Percentiles rank a stretch among this genome's conserved stretches.
Conservation (phyloP, 2,329 filamentous ascomycete species). For the Fusarium phyllophilum region DNA sequence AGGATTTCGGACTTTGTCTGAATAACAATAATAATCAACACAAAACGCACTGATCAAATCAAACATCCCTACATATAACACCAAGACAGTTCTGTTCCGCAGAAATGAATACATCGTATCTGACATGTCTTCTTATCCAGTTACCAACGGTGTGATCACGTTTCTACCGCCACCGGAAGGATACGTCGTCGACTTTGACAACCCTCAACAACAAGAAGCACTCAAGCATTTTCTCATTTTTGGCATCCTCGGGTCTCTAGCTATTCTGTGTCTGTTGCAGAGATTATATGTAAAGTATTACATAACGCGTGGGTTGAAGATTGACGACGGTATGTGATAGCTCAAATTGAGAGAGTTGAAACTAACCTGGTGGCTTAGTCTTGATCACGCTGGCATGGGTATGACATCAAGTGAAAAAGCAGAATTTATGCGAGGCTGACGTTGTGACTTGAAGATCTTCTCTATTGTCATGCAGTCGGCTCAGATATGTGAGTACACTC, state of each 20-base stretch:
- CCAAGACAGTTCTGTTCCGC: neutral
- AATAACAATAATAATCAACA: neutral
- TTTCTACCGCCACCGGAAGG: constrained; percentile 41
- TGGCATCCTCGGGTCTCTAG: constrained; percentile 33
- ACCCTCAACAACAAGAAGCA: constrained; percentile 40
- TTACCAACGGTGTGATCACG: constrained; percentile 38
- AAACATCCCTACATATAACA: neutral
- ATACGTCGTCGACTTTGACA: constrained; percentile 46
- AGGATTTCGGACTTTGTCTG: neutral
- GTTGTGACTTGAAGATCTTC: constrained; percentile 1
- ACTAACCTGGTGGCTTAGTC: neutral
- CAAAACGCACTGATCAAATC: neutral
- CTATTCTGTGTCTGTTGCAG: constrained; percentile 33
- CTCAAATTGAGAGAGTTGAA: fast-evolving
- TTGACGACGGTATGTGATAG: constrained; percentile 31
- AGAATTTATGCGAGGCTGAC: fast-evolving
- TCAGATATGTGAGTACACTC: constrained; percentile 29
- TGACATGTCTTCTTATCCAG: constrained; percentile 21
- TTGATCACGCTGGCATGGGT: constrained; percentile 30
- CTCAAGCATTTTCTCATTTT: constrained; percentile 42
- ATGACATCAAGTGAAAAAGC: neutral
- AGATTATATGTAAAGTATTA: constrained; percentile 46
- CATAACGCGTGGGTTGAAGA: constrained; percentile 6
- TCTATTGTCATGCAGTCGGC: constrained; percentile 40
- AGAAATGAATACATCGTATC: neutral